phyloP scores from a whole-genome alignment of 176 grass and related monocot genomes.

The Musa troglodytarum region DNA sequence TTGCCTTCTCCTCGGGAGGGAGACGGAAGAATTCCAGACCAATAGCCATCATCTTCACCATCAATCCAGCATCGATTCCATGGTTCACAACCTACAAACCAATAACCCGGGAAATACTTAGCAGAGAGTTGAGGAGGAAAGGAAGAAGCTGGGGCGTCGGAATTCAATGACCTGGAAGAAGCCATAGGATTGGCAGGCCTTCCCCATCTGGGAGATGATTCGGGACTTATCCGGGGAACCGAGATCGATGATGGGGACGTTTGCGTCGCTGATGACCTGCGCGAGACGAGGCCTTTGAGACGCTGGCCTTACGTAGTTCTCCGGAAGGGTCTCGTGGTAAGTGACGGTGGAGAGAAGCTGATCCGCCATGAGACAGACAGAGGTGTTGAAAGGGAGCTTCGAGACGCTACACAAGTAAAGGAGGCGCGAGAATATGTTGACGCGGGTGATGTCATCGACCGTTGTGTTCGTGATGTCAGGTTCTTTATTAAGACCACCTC shows the following conservation, averaged over 20 bases:
- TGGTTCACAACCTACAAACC: not conserved
- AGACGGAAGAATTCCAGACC: not conserved
- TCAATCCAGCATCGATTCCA: not conserved
- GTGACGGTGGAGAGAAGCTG: constrained; percentile 52
- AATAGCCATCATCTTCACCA: not conserved
- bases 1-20: constrained; percentile 2
- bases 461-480: too few relatives aligned
- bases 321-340: constrained; percentile 27
- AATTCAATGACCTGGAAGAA: constrained; percentile 59
- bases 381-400: too few relatives aligned
- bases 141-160: too few relatives aligned
- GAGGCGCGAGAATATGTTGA: too few relatives aligned
- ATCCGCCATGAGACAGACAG: constrained; percentile 28
- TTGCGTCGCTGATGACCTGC: constrained; percentile 30
- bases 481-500: too few relatives aligned
- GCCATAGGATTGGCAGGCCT: constrained; percentile 53
- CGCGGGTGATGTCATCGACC: too few relatives aligned
- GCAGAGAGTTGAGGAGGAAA: too few relatives aligned
- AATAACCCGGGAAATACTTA: not conserved
- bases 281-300: constrained; percentile 48
- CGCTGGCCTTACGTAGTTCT: constrained; percentile 51
- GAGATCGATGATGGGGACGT: constrained; percentile 63
- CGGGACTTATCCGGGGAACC: constrained; percentile 31
- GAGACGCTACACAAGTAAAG: too few relatives aligned
- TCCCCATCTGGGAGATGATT: constrained; percentile 37